Evolutionary conservation across 2,329 filamentous ascomycete genomes (phyloP), one percentile per base, ranked within the genome.

Genomic region (Pseudocercospora cruenta): DNA sequence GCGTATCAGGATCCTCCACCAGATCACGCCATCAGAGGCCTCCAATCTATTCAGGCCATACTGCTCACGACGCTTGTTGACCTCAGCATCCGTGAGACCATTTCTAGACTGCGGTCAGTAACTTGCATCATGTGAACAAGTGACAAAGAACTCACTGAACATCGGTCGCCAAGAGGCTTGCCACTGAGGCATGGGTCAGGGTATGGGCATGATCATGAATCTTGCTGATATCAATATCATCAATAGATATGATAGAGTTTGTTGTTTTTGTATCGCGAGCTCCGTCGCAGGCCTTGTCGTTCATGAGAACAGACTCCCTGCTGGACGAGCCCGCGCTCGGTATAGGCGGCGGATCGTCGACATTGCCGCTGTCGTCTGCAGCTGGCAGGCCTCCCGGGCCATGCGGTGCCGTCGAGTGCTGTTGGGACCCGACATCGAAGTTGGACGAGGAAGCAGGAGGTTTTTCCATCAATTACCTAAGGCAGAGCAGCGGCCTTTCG

Each of bases 1-100:
- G 49, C 77, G 74, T 39, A 78, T 67, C 4, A 80, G 74, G 39
- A 77, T 75, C 3, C 68, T 70, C 72, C 74, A 75, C 70, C 71
- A 73, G 39, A 70, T 74, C 36, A 75, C 69, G 33, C 71, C 69
- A 26, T 72, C 74, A 14, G 71, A 73, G 14, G 70, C 70, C 51
- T 74, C 70, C 26, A 77, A 70, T 64, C 71, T 69, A 65, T 77
- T 77, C 19, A 62, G 53, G 55, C 75, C 75, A 72, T 74, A 72
- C 28, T 71, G 65, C 39, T 70, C 67, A 39, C 65, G 72, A 26
- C 72, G 73, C 16, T 31, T 66, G 8, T 63, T 51, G 1, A 71
- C 71, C 59, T 73, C 71, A 36, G 43, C 55, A 8, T 65, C 61
- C 14, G 68, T 69, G 69, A 76, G 64, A 51, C 73, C 73, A 43